phyloP scores from a whole-genome alignment of 1,139 yeast species.

The Yamadazyma pseudoaaseri region DNA sequence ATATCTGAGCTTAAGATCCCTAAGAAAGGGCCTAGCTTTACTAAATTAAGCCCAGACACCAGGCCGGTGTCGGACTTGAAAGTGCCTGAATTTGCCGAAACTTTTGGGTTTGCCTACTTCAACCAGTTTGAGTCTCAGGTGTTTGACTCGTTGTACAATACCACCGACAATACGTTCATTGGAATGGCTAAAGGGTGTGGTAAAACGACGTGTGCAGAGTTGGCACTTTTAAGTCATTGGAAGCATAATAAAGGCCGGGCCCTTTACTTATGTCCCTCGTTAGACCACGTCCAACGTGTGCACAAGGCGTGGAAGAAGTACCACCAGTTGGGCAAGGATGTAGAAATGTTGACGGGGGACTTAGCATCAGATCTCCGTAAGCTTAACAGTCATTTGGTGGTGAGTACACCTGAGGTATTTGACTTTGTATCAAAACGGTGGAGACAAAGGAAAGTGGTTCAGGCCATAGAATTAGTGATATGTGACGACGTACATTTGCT shows the following conservation, averaged over 20 bases:
- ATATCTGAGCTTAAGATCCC: constrained; percentile 61
- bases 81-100: constrained; percentile 41
- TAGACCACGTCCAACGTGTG: constrained; percentile 50
- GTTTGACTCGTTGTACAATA: constrained; percentile 57
- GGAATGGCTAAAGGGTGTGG: constrained; percentile 80
- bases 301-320: constrained; percentile 55
- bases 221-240: constrained; percentile 76
- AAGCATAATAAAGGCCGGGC: constrained; percentile 54
- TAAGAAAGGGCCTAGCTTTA: constrained; percentile 63
- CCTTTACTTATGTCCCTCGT: constrained; percentile 64
- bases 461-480: constrained; percentile 63
- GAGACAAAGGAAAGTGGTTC: constrained; percentile 73
- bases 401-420: constrained; percentile 80
- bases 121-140: constrained; percentile 75
- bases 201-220: constrained; percentile 67
- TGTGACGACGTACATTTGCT: constrained; percentile 76
- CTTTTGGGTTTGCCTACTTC: constrained; percentile 52
- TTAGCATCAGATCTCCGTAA: constrained; percentile 50
- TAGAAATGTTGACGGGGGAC: constrained; percentile 67
- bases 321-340: constrained; percentile 38
- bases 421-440: constrained; percentile 74
- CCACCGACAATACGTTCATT: constrained; percentile 59
- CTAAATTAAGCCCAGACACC: constrained; percentile 46
- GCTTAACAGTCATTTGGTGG: constrained; percentile 60
- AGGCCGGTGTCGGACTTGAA: constrained; percentile 49